Evolutionary conservation across 2,329 filamentous ascomycete genomes (phyloP).

Genomic region (Exserohilum rostratum): DNA sequence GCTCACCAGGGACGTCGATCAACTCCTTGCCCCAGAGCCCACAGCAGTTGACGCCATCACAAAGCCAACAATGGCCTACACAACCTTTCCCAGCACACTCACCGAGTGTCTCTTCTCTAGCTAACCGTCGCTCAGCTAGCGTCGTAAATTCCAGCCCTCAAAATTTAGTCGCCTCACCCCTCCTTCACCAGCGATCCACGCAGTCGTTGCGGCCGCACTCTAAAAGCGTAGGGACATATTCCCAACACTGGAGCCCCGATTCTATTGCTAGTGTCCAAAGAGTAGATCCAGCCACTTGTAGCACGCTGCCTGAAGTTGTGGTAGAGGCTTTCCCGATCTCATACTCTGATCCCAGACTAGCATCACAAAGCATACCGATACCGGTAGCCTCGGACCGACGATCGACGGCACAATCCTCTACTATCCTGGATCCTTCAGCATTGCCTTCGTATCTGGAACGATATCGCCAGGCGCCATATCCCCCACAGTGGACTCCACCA

Average conservation of each 20-base stretch:
- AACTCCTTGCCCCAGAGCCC: not conserved
- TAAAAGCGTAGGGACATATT: slow-evolving; percentile 19
- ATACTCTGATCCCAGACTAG: slow-evolving; percentile 8
- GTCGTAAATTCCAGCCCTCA: not conserved
- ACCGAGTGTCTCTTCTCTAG: not conserved
- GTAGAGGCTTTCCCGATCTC: not conserved
- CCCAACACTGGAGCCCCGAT: slow-evolving; percentile 21
- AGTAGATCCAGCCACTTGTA: slow-evolving; percentile 8
- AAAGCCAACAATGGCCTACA: slow-evolving; percentile 4
- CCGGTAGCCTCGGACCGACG: slow-evolving; percentile 14
- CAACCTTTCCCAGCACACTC: slow-evolving; percentile 14
- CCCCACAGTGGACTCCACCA: slow-evolving; percentile 38
- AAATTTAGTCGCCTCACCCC: not conserved
- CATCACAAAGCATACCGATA: slow-evolving; percentile 17
- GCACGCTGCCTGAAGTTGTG: slow-evolving; percentile 24
- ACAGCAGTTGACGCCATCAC: slow-evolving; percentile 1
- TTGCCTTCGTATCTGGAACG: slow-evolving; percentile 36
- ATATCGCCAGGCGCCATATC: slow-evolving; percentile 39
- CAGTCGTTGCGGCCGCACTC: slow-evolving; percentile 16
- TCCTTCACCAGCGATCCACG: slow-evolving; percentile 7
- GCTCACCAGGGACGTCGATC: slow-evolving; percentile 25
- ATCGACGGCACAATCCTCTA: slow-evolving; percentile 1
- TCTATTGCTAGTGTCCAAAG: slow-evolving; percentile 14
- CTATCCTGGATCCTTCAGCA: slow-evolving; percentile 14
- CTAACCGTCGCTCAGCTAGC: not conserved